A percentile compares a stretch with the other conserved stretches of the same genome.
Evolutionary conservation across 108 stramenopile genomes (phyloP).

Genomic region (Nannochloropsis salina): DNA sequence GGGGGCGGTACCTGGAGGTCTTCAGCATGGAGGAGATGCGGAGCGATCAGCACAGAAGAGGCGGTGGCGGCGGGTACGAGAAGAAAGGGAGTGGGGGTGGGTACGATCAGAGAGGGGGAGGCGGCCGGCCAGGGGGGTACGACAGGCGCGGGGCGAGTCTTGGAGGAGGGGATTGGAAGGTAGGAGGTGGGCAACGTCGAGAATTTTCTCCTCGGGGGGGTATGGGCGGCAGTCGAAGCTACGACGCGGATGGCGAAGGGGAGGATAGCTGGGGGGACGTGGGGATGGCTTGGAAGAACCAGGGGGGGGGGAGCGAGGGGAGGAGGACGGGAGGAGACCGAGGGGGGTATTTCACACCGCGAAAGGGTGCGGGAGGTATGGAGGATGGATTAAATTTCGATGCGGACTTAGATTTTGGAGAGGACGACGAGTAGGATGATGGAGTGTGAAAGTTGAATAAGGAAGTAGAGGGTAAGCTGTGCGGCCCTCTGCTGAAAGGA

Average conservation of each 20-base stretch:
- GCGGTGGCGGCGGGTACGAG: not conserved
- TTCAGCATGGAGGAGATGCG: not conserved
- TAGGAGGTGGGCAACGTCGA: not conserved
- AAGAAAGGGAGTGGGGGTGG: not conserved
- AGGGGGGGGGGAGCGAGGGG: not conserved
- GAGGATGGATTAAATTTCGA: not conserved
- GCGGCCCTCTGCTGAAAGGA: no score
- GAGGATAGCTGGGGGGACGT: slow-evolving; percentile 2
- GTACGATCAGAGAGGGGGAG: not conserved
- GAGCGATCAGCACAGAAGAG: not conserved
- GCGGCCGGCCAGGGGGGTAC: not conserved
- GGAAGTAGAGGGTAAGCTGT: not conserved
- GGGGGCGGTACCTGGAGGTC: not conserved
- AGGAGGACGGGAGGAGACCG: not conserved
- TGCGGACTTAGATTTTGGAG: slow-evolving; percentile 8
- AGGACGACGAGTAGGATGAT: slow-evolving; percentile 5
- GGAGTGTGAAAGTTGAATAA: not conserved
- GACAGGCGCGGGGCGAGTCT: not conserved
- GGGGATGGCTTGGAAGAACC: not conserved
- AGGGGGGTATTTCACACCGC: not conserved
- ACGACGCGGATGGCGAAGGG: not conserved
- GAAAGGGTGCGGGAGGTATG: not conserved
- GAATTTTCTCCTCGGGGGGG: not conserved
- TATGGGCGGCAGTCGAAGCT: not conserved
- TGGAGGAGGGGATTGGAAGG: not conserved